These are phyloP conservation scores for Backusella westeae DNA, from an alignment of 192 early-diverging fungal genomes.

Conservation along the genomic window DNA sequence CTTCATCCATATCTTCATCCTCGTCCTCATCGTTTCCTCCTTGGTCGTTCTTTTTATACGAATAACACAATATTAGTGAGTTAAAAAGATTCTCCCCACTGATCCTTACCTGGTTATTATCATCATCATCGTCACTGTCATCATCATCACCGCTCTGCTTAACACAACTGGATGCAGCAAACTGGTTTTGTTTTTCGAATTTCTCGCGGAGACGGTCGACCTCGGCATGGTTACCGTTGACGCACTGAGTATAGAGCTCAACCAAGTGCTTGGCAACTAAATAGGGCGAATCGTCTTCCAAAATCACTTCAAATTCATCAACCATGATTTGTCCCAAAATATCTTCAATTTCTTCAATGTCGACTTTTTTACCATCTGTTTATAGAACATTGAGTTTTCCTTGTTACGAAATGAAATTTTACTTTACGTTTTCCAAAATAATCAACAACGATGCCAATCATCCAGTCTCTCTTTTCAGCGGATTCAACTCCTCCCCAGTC, in stretches of 20 bases:
- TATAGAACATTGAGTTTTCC: neutral
- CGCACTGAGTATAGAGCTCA: constrained; percentile 42
- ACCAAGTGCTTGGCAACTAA: constrained; percentile 48
- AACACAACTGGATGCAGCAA: constrained; percentile 22
- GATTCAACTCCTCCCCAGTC: constrained; percentile 70
- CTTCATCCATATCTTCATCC: constrained; percentile 20
- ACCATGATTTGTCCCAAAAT: constrained; percentile 54
- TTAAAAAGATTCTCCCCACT: neutral
- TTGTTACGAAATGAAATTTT: neutral
- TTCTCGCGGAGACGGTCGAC: constrained; percentile 27
- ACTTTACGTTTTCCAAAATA: constrained; percentile 57
- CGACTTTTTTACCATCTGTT: constrained; percentile 52
- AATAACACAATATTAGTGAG: neutral
- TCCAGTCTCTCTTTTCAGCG: constrained; percentile 64
- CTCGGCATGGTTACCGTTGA: constrained; percentile 40
- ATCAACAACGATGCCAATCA: constrained; percentile 62
- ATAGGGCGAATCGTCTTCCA: constrained; percentile 59
- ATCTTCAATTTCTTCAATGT: constrained; percentile 51
- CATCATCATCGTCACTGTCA: constrained; percentile 37
- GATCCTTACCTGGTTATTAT: constrained; percentile 1
- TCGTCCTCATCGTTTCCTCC: neutral
- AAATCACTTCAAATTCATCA: constrained; percentile 52
- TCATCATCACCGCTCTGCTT: constrained; percentile 24
- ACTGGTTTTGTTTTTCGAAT: constrained; percentile 7
- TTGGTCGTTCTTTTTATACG: neutral